These are phyloP conservation scores for Epichloe coenophiala DNA, from an alignment of 2,329 filamentous ascomycete genomes.

Conservation along the genomic window DNA sequence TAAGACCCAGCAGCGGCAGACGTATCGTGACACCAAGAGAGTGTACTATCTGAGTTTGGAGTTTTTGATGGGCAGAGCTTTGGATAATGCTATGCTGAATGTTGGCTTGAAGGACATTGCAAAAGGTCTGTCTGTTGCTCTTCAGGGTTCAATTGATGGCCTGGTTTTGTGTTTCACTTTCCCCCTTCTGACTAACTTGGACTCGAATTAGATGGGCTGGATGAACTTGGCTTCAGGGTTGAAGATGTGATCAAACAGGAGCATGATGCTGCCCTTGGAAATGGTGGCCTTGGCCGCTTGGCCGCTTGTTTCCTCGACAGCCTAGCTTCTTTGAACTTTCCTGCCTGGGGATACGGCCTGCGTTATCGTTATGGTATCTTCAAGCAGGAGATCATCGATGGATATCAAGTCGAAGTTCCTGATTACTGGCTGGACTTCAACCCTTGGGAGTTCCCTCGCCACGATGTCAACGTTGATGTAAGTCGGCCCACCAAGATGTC, in stretches of 20 bases:
- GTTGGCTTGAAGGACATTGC: constrained; percentile 77
- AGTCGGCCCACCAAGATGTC: constrained; percentile 13
- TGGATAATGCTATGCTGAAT: constrained; percentile 99
- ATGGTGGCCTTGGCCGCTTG: constrained; percentile 86
- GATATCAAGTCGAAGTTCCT: constrained; percentile 94
- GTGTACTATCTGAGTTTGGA: constrained; percentile 96
- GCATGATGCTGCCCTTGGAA: constrained; percentile 90
- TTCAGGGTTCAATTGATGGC: neutral
- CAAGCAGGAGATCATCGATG: constrained; percentile 97
- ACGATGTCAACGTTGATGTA: constrained; percentile 85
- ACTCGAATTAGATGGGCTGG: constrained; percentile 56
- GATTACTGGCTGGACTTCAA: constrained; percentile 99
- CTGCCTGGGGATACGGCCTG: constrained; percentile 93
- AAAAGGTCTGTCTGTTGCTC: constrained; percentile 41
- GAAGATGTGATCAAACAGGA: constrained; percentile 93
- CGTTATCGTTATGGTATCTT: constrained; percentile 96
- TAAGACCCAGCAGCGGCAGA: constrained; percentile 93
- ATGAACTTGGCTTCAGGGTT: constrained; percentile 87
- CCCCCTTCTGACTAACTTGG: neutral
- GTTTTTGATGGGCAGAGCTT: constrained; percentile 89
- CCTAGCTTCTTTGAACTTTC: constrained; percentile 84
- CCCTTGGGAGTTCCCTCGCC: constrained; percentile 94
- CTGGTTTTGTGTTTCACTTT: no score
- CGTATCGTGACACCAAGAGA: constrained; percentile 77
- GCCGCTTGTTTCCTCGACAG: constrained; percentile 97